These are phyloP conservation scores for Clonostachys chloroleuca DNA, from an alignment of 2,329 filamentous ascomycete genomes.

Conservation along the genomic window DNA sequence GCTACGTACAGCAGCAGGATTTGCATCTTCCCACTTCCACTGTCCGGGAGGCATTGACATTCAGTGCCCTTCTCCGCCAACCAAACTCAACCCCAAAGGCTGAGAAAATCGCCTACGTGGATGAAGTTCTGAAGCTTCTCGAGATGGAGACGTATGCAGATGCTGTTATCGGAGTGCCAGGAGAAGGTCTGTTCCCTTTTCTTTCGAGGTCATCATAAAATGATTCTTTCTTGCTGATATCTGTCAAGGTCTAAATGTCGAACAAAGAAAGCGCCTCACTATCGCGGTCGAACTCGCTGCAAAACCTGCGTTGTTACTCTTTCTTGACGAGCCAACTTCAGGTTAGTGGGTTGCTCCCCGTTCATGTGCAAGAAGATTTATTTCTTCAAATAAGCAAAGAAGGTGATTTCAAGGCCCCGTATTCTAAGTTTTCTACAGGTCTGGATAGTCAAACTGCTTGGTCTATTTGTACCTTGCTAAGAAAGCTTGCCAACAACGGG, in stretches of 20 bases:
- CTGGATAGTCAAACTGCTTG: constrained; percentile 51
- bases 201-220: no score
- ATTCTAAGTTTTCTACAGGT: constrained; percentile 9
- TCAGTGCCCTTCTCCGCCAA: constrained; percentile 82
- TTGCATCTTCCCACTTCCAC: constrained; percentile 29
- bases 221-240: no score
- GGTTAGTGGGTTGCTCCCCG: constrained; percentile 18
- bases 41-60: constrained; percentile 74
- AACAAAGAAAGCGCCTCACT: constrained; percentile 40
- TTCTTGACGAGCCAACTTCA: constrained; percentile 44
- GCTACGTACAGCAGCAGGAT: constrained; percentile 65
- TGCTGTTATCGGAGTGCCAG: constrained; percentile 36
- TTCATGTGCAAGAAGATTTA: no score
- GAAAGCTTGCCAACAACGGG: constrained; percentile 50
- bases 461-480: constrained; percentile 53
- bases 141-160: constrained; percentile 48
- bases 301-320: constrained; percentile 35
- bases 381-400: no score
- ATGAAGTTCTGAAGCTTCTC: constrained; percentile 45
- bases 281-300: constrained; percentile 36
- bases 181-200: constrained; percentile 19
- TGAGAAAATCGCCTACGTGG: constrained; percentile 69
- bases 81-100: constrained; percentile 65
- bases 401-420: no score
- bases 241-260: constrained; percentile 39